Conservation (phyloP, 208 protist genomes). For the Wallacemonas sp. region DNA sequence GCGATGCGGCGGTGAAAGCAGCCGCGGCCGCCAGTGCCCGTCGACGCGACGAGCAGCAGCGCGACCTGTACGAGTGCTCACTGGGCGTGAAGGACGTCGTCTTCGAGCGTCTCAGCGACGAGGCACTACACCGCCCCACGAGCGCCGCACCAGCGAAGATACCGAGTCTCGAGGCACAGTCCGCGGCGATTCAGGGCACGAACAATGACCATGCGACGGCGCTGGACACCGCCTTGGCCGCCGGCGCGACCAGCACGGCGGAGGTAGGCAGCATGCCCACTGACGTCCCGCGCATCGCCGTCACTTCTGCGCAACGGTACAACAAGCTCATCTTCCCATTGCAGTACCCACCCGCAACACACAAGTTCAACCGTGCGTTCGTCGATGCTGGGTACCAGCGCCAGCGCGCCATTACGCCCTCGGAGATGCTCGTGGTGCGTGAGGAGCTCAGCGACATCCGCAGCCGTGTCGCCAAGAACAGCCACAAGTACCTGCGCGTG, state of each 20-base stretch:
- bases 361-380: conserved; percentile 83
- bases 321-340: conserved; percentile 81
- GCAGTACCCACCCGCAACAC: conserved; percentile 67
- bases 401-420: conserved; percentile 74
- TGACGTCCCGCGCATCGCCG: conserved; percentile 47
- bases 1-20: conserved; percentile 36
- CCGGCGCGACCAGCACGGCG: conserved; percentile 40
- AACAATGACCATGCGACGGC: background rate
- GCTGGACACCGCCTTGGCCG: conserved; percentile 6
- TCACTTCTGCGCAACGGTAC: conserved; percentile 48
- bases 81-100: conserved; percentile 83
- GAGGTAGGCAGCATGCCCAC: conserved; percentile 73
- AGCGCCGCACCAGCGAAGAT: conserved; percentile 68
- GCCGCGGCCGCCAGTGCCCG: conserved; percentile 28
- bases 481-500: conserved; percentile 65
- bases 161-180: conserved; percentile 1
- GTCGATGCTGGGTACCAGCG: conserved; percentile 83
- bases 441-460: conserved; percentile 72
- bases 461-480: conserved; percentile 31
- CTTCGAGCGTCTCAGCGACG: conserved; percentile 83
- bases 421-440: conserved; percentile 81
- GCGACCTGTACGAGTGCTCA: conserved; percentile 54
- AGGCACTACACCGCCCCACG: conserved; percentile 70
- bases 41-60: conserved; percentile 55
- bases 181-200: background rate